Evolutionary conservation across 352 stramenopile species (phyloP).

Genomic region (Globisporangium ultimum): DNA sequence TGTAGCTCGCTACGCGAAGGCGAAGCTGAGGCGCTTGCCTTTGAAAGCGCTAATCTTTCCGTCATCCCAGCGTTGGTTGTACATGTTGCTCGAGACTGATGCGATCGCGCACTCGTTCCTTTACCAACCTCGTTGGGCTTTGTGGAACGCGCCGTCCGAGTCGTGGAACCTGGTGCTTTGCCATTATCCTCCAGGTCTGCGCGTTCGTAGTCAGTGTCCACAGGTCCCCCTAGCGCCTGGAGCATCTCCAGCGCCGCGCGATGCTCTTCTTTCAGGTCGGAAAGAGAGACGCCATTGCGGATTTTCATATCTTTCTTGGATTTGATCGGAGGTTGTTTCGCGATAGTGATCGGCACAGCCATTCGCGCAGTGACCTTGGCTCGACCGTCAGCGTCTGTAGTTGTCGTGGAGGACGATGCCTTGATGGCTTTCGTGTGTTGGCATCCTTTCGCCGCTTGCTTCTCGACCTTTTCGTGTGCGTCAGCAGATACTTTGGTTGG

Average conservation of each 20-base stretch:
- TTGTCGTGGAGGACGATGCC: not conserved
- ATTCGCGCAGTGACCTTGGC: not conserved
- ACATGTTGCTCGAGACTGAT: not conserved
- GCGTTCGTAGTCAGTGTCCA: constrained; percentile 38
- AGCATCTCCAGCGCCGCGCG: constrained; percentile 67
- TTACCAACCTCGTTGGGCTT: constrained; percentile 1
- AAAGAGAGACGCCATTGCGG: constrained; percentile 54
- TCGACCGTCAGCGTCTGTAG: not conserved
- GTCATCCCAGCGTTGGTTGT: not conserved
- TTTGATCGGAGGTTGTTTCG: constrained; percentile 11
- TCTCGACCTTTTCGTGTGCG: not conserved
- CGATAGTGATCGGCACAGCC: constrained; percentile 5
- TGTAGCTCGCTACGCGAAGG: not conserved
- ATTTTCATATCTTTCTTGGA: constrained; percentile 36
- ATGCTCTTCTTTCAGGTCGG: constrained; percentile 74
- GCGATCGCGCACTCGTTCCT: not conserved
- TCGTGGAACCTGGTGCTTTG: not conserved
- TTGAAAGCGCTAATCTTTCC: not conserved
- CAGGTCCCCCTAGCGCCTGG: constrained; percentile 60
- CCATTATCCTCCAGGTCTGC: constrained; percentile 12
- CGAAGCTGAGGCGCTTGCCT: not conserved
- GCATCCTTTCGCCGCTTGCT: not conserved
- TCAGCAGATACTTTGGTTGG: not conserved
- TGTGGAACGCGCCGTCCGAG: not conserved
- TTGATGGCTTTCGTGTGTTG: no score